A percentile compares a stretch with the other conserved stretches of the same genome.
These are phyloP conservation scores for Hypoxylon cercidicola DNA, from an alignment of 495 filamentous ascomycete genomes.

Conservation along the genomic window DNA sequence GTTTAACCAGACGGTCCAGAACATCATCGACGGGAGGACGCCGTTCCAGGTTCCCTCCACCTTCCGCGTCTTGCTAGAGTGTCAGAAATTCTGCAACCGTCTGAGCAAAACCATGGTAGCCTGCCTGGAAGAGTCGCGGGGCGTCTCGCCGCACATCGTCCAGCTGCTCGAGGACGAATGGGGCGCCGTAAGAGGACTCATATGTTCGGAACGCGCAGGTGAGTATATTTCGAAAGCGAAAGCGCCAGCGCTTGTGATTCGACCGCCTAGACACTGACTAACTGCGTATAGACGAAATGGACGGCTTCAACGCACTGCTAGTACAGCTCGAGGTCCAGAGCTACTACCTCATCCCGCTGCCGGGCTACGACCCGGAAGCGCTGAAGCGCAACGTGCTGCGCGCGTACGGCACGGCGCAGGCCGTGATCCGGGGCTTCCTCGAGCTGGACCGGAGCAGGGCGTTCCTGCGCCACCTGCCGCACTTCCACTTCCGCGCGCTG, in stretches of 20 bases:
- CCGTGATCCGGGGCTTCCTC: constrained; percentile 44
- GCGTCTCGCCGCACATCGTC: constrained; percentile 53
- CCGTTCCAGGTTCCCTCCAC: constrained; percentile 51
- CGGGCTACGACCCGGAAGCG: constrained; percentile 47
- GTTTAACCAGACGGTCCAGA: constrained; percentile 56
- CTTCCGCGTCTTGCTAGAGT: constrained; percentile 54
- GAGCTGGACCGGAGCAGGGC: constrained; percentile 45
- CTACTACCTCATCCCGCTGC: constrained; percentile 57
- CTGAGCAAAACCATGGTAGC: constrained; percentile 53
- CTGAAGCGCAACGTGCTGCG: constrained; percentile 55
- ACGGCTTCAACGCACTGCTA: constrained; percentile 53
- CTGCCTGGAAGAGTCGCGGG: constrained; percentile 53
- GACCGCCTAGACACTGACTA: not conserved
- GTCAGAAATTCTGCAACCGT: constrained; percentile 53
- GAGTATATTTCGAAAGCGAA: no score
- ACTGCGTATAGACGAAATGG: constrained; percentile 45
- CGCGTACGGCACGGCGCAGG: constrained; percentile 52
- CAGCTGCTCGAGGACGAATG: constrained; percentile 57
- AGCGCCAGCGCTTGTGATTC: no score
- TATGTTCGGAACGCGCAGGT: constrained; percentile 57
- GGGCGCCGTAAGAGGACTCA: constrained; percentile 49
- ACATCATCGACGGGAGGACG: constrained; percentile 50
- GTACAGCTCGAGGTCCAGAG: constrained; percentile 57
- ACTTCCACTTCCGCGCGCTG: constrained; percentile 54
- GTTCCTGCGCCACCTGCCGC: constrained; percentile 53